Conservation (phyloP, 768 basidiomycete species). For the Ramaria rubella region DNA sequence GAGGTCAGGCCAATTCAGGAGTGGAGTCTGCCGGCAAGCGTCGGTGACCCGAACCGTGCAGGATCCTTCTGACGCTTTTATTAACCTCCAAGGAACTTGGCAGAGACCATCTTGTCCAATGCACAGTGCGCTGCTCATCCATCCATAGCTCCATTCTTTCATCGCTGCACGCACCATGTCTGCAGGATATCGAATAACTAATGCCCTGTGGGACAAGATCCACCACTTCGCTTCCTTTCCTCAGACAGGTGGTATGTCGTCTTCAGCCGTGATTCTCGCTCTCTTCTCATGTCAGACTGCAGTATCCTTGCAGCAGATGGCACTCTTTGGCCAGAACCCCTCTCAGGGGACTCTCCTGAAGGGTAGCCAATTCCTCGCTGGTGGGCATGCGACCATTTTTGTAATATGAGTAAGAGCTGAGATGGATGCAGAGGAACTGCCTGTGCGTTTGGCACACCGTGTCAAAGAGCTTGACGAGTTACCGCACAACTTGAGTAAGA, state of each 20-base stretch:
- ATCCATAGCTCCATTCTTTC: conserved; percentile 3
- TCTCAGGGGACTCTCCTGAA: conserved; percentile 90
- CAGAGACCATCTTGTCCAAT: not conserved
- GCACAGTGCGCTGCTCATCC: conserved; percentile 3
- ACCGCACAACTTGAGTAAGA: conserved; percentile 83
- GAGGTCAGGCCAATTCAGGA: not conserved
- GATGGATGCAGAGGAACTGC: conserved; percentile 68
- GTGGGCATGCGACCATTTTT: conserved; percentile 33
- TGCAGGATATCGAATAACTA: conserved; percentile 59
- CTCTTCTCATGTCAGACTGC: not conserved
- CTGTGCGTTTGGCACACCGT: conserved; percentile 89
- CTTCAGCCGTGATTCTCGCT: not conserved
- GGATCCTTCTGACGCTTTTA: too few relatives aligned
- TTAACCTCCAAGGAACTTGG: too few relatives aligned
- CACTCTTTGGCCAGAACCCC: conserved; percentile 93
- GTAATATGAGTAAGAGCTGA: not conserved
- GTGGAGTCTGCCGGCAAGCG: not conserved
- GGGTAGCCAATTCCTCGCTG: conserved; percentile 82
- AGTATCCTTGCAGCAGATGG: conserved; percentile 98
- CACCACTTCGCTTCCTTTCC: conserved; percentile 89
- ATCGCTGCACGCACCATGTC: conserved; percentile 25
- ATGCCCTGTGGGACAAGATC: conserved; percentile 82
- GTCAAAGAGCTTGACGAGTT: conserved; percentile 94
- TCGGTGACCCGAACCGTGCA: not conserved
- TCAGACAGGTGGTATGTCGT: conserved; percentile 74